Evolutionary conservation across 2,329 filamentous ascomycete genomes (phyloP), one percentile per base, ranked within the genome.

Genomic region (Microcera coccophila): DNA sequence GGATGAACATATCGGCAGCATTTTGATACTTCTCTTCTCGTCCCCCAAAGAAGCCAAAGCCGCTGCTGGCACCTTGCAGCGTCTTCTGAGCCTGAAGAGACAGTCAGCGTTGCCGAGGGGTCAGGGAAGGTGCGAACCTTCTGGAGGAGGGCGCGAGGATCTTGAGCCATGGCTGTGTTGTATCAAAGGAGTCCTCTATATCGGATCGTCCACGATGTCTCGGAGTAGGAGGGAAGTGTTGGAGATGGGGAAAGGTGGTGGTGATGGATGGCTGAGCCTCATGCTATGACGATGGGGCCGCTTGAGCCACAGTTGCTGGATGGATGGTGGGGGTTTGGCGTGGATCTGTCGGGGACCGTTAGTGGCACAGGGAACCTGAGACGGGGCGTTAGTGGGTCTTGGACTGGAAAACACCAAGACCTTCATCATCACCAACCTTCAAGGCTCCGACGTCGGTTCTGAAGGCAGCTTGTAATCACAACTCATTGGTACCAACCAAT

Each of bases 31-130:
- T 97, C 51, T 95, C 90, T 59, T 87, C 79, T 45, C 83, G 79
- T 35, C 87, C 87, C 33, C 90, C 87, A 58, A 98, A 96, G 69
- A 95, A 82, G 65, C 83, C 87, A 71, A 95, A 96, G 58, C 90
- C 90, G 20, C 85, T 75, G 16, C 80, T 74, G 31, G 91, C 90
- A 54, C 84, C 75, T 57, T 82, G 71, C 19, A 87, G 78, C 39
- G 82, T 77, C 73, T 93, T 95, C 62, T 96, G 88, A 71, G 93
- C 93, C 90, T 96, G 64, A 54, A 42, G 33, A 36, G 31, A 38
- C 20, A 11, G 36, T 45, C 36, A 41, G 34, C 33, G 51, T 46
- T 54, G 55, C 53, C 53, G 50, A 42, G 48, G 47, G 53, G 49
- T 48, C 41, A 22, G 32, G 5, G 34, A 20, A 19, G 18, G 35